Evolutionary conservation across 306 rosid species (phyloP).

Genomic region (Vigna mungo): DNA sequence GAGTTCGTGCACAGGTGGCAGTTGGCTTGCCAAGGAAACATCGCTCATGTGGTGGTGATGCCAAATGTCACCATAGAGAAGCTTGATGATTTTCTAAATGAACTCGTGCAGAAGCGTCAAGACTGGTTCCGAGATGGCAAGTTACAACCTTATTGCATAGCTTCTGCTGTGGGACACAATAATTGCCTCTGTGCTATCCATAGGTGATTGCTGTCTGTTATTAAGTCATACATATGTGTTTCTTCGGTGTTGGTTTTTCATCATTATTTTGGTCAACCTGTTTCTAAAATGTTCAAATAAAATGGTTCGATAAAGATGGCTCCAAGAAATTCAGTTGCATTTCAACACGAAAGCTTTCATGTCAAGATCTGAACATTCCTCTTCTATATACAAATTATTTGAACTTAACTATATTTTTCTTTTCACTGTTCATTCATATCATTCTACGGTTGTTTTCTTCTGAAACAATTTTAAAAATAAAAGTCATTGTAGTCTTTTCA

Average conservation of each 20-base stretch:
- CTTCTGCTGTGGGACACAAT: not conserved
- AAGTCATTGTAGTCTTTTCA: no score
- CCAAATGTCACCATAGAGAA: conserved; percentile 11
- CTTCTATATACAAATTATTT: no score
- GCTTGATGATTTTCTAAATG: conserved; percentile 8
- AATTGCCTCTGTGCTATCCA: conserved; percentile 14
- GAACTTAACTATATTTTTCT: no score
- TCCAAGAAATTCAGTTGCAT: no score
- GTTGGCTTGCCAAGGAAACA: conserved; percentile 21
- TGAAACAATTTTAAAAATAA: no score
- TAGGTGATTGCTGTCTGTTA: not conserved
- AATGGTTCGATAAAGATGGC: not conserved
- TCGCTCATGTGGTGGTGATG: conserved; percentile 26
- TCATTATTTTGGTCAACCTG: not conserved
- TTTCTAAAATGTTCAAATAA: not conserved
- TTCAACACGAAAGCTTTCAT: no score
- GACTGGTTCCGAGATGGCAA: not conserved
- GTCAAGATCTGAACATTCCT: no score
- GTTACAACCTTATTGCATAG: not conserved
- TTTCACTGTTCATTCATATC: no score
- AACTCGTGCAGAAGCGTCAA: conserved; percentile 20
- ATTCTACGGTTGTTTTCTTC: no score
- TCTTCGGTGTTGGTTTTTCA: not conserved
- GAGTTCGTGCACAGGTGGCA: conserved; percentile 29
- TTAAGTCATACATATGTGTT: not conserved